Evolutionary conservation across 1,139 yeast species (phyloP), one percentile per base, ranked within the genome.

Genomic region (Pichia inconspicua): DNA sequence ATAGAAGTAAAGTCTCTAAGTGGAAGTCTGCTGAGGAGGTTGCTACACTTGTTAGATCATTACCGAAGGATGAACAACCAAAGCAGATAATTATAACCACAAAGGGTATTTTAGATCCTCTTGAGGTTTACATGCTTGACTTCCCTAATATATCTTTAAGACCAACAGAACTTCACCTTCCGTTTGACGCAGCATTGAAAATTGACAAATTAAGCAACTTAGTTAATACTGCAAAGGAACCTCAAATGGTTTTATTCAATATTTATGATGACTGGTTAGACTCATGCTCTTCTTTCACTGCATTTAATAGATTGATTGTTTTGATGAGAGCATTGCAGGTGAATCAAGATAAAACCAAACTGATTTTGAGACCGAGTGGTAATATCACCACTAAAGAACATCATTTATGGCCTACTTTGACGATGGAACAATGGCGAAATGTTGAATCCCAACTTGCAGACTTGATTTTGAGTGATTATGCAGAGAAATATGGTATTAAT

Each of bases 1-100:
- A 97, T 59, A 73, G 92, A 56, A 87, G 95, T 30, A 97, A 92
- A 63, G 71, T 94, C 53, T 94, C 97, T 0, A 92, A 92, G 63
- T 94, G 98, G 98, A 92, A 92, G 64, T 84, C 97, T 1, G 98
- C 98, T 0, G 99, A 94, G 66, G 98, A 92, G 67, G 95, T 89
- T 27, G 92, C 96, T 11, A 96, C 96, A 0, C 71, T 92, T 55
- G 77, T 92, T 27, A 74, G 97, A 44, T 87, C 97, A 0, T 68
- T 92, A 50, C 97, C 97, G 0, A 75, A 80, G 48, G 97, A 92
- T 62, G 97, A 92, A 65, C 97, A 90, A 61, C 98, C 98, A 2
- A 84, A 84, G 59, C 96, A 90, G 65, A 71, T 94, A 50, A 86
- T 92, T 62, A 90, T 87, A 11, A 85, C 97, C 0, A 73, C 97